Base-by-base conservation (phyloP, 2,329 filamentous ascomycete species). In the Epichloe festucae region DNA sequence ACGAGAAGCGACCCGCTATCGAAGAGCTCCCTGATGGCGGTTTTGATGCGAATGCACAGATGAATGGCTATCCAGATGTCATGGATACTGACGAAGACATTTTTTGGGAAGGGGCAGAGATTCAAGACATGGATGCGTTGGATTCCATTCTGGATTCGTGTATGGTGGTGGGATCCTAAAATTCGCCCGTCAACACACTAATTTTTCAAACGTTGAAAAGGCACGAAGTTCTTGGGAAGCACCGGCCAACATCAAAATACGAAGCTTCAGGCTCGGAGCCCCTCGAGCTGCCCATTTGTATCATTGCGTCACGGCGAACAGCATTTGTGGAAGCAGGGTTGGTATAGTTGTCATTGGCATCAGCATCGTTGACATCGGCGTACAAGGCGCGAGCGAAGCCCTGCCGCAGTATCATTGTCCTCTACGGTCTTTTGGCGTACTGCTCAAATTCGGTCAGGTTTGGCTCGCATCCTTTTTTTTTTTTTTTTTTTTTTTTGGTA, bases 31-130 rank as follows among this genome's bases (percentile, higher is more conserved):
- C 61, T 12, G 50, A 57, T n/a, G 15, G 31, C 4, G 8, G 19
- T n/a, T 44, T 45, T 1, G 49, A 51, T 14, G n/a, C 63, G 5
- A 58, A 63, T 34, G 64, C 64, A 38, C 56, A 74, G 3, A 65
- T 72, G 10, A 81, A 79, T 53, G 77, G 77, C 2, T 65, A 74
- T 50, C 60, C 67, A 2, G 77, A 82, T 51, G 63, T 70, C n/a
- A 82, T 81, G 77, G 79, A 83, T 8, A 66, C 80, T 44, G 79
- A 84, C 60, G 65, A 63, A 17, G 77, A 81, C 12, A 63, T 70
- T n/a, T 72, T 72, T 57, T 86, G 82, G 82, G 80, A 83, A 46
- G 82, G 82, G 3, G 75, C 75, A 40, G 75, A 77, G 46, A 56
- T 58, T 3, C 65, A 70, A 34, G 79, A 83, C 55, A 70, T 71